Evolutionary conservation across 2,329 filamentous ascomycete species (phyloP).

Genomic region (Calycina marina): DNA sequence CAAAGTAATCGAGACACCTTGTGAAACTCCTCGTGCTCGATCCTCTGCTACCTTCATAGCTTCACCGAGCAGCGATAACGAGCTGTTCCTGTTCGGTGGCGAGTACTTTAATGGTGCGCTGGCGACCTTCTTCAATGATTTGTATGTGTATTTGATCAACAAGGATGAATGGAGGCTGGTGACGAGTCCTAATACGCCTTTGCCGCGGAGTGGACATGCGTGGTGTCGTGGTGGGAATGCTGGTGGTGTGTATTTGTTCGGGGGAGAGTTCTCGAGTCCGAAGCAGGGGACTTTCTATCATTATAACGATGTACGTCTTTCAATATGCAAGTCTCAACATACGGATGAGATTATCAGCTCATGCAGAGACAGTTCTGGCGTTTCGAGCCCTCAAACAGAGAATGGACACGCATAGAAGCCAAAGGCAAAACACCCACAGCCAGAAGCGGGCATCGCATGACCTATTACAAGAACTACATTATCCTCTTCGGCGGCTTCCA

Average conservation of each 20-base stretch:
- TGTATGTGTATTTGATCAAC: conserved; percentile 61
- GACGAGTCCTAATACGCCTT: conserved; percentile 78
- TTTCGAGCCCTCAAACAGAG: conserved; percentile 66
- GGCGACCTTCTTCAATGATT: conserved; percentile 56
- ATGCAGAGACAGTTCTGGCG: conserved; percentile 56
- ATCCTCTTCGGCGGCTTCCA: conserved; percentile 94
- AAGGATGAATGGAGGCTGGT: conserved; percentile 83
- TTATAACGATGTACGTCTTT: conserved; percentile 57
- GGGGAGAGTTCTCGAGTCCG: conserved; percentile 89
- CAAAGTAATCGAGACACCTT: conserved; percentile 74
- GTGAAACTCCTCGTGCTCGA: conserved; percentile 61
- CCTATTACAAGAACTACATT: conserved; percentile 93
- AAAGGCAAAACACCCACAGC: conserved; percentile 68
- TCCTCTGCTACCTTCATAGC: conserved; percentile 72
- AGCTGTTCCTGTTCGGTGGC: conserved; percentile 82
- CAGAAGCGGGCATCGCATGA: conserved; percentile 88
- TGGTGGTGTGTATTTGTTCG: conserved; percentile 78
- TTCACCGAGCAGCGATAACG: conserved; percentile 73
- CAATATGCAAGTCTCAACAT: not conserved
- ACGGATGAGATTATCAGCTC: not conserved
- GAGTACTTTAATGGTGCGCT: conserved; percentile 91
- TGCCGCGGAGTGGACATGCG: conserved; percentile 84
- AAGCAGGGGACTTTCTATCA: conserved; percentile 99
- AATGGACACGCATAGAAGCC: conserved; percentile 82
- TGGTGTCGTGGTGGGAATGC: conserved; percentile 82